A percentile compares a stretch with the other conserved stretches of the same genome.
phyloP scores from a whole-genome alignment of 2,329 filamentous ascomycete genomes.

The Ophiostoma himal-ulmi region DNA sequence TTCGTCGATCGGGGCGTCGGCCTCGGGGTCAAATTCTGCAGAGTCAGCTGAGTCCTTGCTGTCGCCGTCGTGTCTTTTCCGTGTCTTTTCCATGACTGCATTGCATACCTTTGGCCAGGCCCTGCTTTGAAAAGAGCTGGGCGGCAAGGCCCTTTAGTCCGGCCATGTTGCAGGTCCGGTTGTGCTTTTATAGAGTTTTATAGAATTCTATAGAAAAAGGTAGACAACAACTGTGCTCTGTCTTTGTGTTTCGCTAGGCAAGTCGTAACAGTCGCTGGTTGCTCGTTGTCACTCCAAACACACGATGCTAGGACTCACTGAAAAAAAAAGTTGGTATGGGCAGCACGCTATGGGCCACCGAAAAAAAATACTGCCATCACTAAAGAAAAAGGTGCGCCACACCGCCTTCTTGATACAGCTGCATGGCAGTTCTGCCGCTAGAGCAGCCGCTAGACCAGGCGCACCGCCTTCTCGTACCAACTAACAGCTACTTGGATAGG shows the following conservation, averaged over 20 bases:
- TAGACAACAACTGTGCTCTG: background rate
- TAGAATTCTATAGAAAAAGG: background rate
- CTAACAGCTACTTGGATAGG: background rate
- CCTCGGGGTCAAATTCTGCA: conserved; percentile 76
- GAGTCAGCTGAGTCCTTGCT: background rate
- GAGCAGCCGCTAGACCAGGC: background rate
- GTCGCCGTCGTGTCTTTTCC: background rate
- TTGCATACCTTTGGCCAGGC: conserved; percentile 54
- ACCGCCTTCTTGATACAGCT: conserved; percentile 20
- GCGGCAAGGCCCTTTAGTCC: conserved; percentile 47
- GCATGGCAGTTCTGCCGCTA: conserved; percentile 19
- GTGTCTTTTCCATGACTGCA: background rate
- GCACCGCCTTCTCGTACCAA: conserved; percentile 22
- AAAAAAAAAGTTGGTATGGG: conserved; percentile 17
- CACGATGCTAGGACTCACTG: background rate
- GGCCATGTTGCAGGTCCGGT: conserved; percentile 39
- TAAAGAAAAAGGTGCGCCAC: conserved; percentile 23
- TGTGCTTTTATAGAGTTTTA: background rate
- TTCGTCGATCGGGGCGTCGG: conserved; percentile 50
- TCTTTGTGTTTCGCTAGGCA: background rate
- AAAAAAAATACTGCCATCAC: conserved; percentile 21
- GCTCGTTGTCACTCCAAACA: background rate
- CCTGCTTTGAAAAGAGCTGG: conserved; percentile 57
- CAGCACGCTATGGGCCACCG: conserved; percentile 13
- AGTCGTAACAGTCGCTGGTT: background rate